Evolutionary conservation across 345 rosid species (phyloP).

Genomic region (Sonneratia alba): DNA sequence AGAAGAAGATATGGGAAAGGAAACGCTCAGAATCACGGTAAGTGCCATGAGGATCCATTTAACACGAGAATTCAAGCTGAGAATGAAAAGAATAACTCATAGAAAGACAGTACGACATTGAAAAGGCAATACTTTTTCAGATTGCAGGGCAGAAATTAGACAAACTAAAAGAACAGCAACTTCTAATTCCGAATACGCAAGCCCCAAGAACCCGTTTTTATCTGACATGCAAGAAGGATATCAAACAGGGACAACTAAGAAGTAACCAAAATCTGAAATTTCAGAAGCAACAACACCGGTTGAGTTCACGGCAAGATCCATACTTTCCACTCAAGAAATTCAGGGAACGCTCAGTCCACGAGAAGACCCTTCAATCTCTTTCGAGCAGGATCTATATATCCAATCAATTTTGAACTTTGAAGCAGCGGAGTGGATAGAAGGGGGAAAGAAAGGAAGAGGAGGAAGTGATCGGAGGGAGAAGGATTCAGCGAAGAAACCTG

Average conservation of each 20-base stretch:
- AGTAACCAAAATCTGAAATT: background rate
- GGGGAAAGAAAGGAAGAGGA: background rate
- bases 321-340: background rate
- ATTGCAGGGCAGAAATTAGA: background rate
- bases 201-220: background rate
- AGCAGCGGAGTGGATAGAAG: background rate
- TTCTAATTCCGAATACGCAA: background rate
- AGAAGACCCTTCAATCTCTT: too few relatives aligned
- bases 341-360: too few relatives aligned
- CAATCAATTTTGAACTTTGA: background rate
- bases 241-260: too few relatives aligned
- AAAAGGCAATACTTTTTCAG: background rate
- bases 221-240: background rate
- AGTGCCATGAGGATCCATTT: background rate
- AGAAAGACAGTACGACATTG: background rate
- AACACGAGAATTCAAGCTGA: background rate
- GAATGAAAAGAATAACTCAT: background rate
- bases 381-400: too few relatives aligned
- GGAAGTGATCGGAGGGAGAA: background rate
- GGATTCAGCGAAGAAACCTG: constrained; percentile 2
- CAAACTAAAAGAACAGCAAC: background rate
- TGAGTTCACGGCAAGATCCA: background rate
- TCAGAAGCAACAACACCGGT: background rate
- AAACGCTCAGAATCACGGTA: background rate
- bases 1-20: background rate